Conservation (phyloP, 768 basidiomycete species). For the Rhizopogon rudus region DNA sequence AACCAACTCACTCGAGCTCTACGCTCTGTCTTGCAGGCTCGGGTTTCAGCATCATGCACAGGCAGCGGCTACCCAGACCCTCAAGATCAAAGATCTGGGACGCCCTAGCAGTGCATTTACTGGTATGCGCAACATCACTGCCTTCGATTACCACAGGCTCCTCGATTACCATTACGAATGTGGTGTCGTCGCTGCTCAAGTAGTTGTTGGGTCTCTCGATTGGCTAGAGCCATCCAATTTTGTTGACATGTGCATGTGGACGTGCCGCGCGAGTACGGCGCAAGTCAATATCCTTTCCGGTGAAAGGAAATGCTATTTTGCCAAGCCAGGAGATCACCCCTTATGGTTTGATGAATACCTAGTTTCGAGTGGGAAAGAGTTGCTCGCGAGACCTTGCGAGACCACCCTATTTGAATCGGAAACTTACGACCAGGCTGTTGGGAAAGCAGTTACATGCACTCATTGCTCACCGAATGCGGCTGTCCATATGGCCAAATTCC, state of each 20-base stretch:
- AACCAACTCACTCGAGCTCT: slow-evolving; percentile 17
- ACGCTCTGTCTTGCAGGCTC: slow-evolving; percentile 22
- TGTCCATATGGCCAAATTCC: not conserved
- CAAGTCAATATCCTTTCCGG: too few relatives aligned
- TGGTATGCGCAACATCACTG: slow-evolving; percentile 38
- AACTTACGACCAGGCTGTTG: not conserved
- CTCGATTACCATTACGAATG: slow-evolving; percentile 37
- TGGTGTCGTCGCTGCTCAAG: slow-evolving; percentile 16
- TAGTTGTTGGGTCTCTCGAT: slow-evolving; percentile 2
- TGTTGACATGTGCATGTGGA: not conserved
- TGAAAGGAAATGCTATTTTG: too few relatives aligned
- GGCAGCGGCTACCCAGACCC: slow-evolving; percentile 17
- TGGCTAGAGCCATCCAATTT: not conserved
- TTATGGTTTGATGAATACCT: not conserved
- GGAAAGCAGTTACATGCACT: not conserved
- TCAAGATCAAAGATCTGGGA: slow-evolving; percentile 12
- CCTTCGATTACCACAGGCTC: slow-evolving; percentile 35
- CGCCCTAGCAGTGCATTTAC: slow-evolving; percentile 14
- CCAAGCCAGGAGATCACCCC: too few relatives aligned
- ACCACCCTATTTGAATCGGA: not conserved
- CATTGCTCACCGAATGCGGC: too few relatives aligned
- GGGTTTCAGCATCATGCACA: slow-evolving; percentile 13
- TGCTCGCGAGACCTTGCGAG: not conserved
- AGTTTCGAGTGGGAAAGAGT: not conserved
- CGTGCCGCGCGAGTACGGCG: not conserved